Percentiles rank a stretch among this genome's conserved stretches.
Evolutionary conservation across 176 grass and related monocot genomes (phyloP).

Genomic region (Coix lacrymajobi): DNA sequence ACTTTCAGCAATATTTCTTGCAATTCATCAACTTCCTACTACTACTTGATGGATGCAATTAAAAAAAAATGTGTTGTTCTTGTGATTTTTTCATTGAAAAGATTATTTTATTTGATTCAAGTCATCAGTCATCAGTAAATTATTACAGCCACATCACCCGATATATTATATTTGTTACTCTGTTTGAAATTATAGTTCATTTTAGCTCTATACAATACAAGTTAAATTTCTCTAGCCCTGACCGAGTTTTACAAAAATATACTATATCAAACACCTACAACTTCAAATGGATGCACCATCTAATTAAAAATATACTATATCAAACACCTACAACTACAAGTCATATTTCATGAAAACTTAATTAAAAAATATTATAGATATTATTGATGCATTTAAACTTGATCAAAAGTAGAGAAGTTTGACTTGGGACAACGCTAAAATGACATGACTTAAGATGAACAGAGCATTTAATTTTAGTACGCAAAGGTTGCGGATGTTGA

Average conservation of each 20-base stretch:
- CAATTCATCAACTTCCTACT: background rate
- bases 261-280: background rate
- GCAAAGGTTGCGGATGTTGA: background rate
- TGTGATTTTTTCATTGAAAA: background rate
- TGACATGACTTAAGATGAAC: background rate
- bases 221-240: background rate
- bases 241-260: background rate
- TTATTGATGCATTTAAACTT: background rate
- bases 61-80: background rate
- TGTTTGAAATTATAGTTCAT: background rate
- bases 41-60: background rate
- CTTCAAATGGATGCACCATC: too few relatives aligned
- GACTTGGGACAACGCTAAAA: background rate
- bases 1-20: constrained; percentile 3
- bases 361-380: background rate
- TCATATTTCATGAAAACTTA: background rate
- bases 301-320: background rate
- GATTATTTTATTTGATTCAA: background rate
- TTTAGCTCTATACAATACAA: background rate
- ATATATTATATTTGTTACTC: background rate
- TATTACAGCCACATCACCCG: background rate
- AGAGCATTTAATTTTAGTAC: background rate
- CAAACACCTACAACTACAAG: background rate
- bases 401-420: background rate
- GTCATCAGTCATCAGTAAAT: background rate